phyloP scores from a whole-genome alignment of 2,329 filamentous ascomycete species.

The Stromatinia cepivora region DNA sequence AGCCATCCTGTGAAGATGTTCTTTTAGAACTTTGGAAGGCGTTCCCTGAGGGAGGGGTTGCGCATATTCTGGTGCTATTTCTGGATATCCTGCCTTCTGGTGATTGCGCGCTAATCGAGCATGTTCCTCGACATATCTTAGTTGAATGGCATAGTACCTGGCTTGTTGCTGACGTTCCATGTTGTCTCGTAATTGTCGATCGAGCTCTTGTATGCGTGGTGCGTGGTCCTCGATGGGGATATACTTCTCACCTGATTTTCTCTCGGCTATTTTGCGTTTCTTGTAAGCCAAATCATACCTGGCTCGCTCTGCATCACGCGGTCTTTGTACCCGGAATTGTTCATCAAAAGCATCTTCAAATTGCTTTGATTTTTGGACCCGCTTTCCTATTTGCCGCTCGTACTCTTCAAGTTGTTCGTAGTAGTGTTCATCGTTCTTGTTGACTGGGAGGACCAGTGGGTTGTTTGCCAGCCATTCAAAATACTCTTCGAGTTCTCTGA shows the following conservation, averaged over 20 bases:
- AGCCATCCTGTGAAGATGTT: not conserved
- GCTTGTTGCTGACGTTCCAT: not conserved
- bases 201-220: constrained; percentile 1
- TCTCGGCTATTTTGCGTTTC: constrained; percentile 1
- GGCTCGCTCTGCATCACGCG: not conserved
- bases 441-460: not conserved
- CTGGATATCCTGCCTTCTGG: not conserved
- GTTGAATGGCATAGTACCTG: not conserved
- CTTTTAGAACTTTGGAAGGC: not conserved
- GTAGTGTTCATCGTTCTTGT: not conserved
- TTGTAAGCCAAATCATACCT: constrained; percentile 3
- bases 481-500: not conserved
- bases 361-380: not conserved
- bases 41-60: not conserved
- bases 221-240: not conserved
- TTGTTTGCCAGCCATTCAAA: not conserved
- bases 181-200: not conserved
- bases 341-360: not conserved
- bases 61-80: not conserved
- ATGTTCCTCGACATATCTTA: not conserved
- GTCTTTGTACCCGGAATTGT: not conserved
- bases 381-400: not conserved
- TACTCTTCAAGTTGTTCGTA: not conserved
- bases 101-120: not conserved
- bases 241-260: not conserved